Evolutionary conservation across 176 grass and related monocot genomes (phyloP).

Genomic region (Hsuehochloa calcarea): DNA sequence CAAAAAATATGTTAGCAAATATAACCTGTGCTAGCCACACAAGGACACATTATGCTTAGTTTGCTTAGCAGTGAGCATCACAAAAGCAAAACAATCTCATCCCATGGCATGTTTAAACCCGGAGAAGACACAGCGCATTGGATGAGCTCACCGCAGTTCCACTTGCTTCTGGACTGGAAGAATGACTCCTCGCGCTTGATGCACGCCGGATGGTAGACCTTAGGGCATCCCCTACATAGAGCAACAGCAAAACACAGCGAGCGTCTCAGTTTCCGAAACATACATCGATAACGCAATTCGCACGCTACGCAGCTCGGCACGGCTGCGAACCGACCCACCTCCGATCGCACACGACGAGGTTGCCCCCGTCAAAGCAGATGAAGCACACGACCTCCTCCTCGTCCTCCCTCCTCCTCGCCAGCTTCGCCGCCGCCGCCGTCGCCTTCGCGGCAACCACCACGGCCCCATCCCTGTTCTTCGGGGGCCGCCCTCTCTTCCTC

Average conservation of each 20-base stretch:
- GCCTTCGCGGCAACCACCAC: neutral
- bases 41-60: neutral
- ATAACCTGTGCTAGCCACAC: neutral
- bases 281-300: neutral
- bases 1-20: neutral
- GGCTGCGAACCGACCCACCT: constrained; percentile 46
- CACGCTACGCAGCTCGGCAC: neutral
- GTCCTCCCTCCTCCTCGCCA: constrained; percentile 29
- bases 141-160: constrained; percentile 82
- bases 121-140: neutral
- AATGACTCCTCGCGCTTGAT: constrained; percentile 84
- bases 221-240: constrained; percentile 77
- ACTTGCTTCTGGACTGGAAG: constrained; percentile 71
- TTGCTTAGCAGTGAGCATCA: neutral
- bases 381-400: constrained; percentile 99
- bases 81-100: neutral
- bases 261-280: neutral
- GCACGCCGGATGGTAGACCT: constrained; percentile 95
- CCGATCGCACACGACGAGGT: constrained; percentile 92
- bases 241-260: neutral
- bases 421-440: neutral
- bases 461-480: constrained; percentile 45
- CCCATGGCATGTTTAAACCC: neutral
- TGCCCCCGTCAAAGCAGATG: constrained; percentile 94
- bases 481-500: constrained; percentile 77